Conservation (phyloP, 495 filamentous ascomycete genomes). For the Neurospora tetrasperma region DNA sequence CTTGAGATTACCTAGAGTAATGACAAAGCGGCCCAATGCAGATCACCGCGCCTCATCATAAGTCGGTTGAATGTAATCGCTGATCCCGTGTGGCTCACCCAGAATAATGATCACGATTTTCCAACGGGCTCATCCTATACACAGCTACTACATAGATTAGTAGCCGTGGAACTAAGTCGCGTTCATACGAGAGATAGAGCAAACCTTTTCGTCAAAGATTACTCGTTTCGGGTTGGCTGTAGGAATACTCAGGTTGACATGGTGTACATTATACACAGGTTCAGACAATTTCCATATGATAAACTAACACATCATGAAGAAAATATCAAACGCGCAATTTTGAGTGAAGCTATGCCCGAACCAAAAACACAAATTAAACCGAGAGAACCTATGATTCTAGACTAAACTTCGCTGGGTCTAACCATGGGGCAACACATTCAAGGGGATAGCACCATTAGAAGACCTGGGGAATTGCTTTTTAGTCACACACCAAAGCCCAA, state of each 20-base stretch:
- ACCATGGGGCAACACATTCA: conserved; percentile 12
- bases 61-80: neutral
- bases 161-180: neutral
- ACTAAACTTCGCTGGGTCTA: conserved; percentile 16
- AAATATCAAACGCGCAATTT: neutral
- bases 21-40: neutral
- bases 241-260: neutral
- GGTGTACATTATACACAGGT: neutral
- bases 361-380: neutral
- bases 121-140: neutral
- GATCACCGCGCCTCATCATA: neutral
- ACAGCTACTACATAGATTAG: neutral
- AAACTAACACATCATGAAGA: neutral
- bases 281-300: neutral
- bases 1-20: neutral
- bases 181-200: neutral
- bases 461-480: conserved; percentile 13
- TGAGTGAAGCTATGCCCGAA: neutral
- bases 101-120: neutral
- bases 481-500: conserved; percentile 25
- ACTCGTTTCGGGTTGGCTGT: neutral
- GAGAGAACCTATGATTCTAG: conserved; percentile 9
- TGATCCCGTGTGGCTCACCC: neutral
- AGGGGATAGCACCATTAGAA: conserved; percentile 4
- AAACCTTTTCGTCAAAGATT: neutral